Base-by-base conservation (phyloP, 2,329 filamentous ascomycete genomes). In the Colletotrichum sp. region DNA sequence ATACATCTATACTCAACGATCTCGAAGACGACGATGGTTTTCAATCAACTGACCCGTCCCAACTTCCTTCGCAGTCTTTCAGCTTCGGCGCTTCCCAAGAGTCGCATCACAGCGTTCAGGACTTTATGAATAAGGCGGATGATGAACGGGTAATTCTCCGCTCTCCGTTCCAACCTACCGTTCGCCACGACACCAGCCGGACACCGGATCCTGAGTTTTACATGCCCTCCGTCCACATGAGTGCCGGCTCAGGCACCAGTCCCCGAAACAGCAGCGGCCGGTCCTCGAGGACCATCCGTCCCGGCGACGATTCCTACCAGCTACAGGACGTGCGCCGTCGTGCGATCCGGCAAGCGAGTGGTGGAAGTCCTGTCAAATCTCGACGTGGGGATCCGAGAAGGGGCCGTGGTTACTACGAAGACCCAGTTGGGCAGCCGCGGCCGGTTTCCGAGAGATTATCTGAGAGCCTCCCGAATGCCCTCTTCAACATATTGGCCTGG, bases 111-210 rank as follows among this genome's bases (percentile, higher is more conserved):
- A 91, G 88, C 81, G 88, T 92, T 76, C 86, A 89, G 71, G 88
- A 89, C 80, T 92, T 91, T 74, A 83, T 87, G 63, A 86, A 84
- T 75, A 87, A 86, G 74, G 89, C 89, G 69, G 89, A 91, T 69
- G 90, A 92, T 79, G 89, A 91, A 63, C 86, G 88, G 72, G 86
- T 91, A 39, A 90, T 92, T 67, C 81, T 90, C 52, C 85, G 89
- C 26, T 86, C 89, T 32, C 90, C 90, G 0, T 92, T 92, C 64
- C 88, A 87, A 18, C 90, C 90, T 0, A 91, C 89, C 12, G 80
- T 92, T 18, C 60, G 81, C 79, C 77, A 82, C 63, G 67, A 75
- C 9, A 66, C 48, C 30, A 82, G 86, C 30, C 84, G 82, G 32
- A 86, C 87, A 5, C 86, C 89, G 0, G 88, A 90, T 34, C 87